These are phyloP conservation scores for Camelina neglecta DNA, from an alignment of 345 rosid species.

Conservation along the genomic window DNA sequence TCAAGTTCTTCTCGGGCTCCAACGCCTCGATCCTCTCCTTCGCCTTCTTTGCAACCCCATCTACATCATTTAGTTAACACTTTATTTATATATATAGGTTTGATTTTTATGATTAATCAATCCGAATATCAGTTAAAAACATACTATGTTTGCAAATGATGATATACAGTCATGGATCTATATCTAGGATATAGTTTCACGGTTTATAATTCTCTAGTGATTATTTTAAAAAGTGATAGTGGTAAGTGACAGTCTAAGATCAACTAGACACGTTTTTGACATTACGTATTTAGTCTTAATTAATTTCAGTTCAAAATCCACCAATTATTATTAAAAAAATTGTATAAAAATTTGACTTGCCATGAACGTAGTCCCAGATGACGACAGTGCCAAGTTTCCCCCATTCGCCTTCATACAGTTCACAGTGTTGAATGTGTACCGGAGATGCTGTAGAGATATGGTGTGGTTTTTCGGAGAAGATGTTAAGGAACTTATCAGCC, in stretches of 20 bases:
- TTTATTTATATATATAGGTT: not conserved
- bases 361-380: constrained; percentile 45
- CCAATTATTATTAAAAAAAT: not conserved
- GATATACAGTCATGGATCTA: too few relatives aligned
- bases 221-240: not conserved
- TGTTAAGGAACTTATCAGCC: not conserved
- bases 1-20: constrained; percentile 14
- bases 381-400: constrained; percentile 41
- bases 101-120: not conserved
- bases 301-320: not conserved
- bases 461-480: not conserved
- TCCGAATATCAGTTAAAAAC: not conserved
- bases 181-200: too few relatives aligned
- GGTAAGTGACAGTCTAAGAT: not conserved
- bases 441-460: constrained; percentile 8
- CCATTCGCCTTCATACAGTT: constrained; percentile 47
- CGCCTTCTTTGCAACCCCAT: not conserved
- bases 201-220: not conserved
- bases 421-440: constrained; percentile 25
- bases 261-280: not conserved
- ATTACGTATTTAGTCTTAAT: not conserved
- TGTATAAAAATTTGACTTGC: not conserved
- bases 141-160: too few relatives aligned
- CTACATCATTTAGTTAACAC: not conserved
- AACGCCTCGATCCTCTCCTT: constrained; percentile 19